Percentiles rank a stretch among this genome's conserved stretches.
Evolutionary conservation across 345 rosid genomes (phyloP).

Genomic region (Geranium brycei): DNA sequence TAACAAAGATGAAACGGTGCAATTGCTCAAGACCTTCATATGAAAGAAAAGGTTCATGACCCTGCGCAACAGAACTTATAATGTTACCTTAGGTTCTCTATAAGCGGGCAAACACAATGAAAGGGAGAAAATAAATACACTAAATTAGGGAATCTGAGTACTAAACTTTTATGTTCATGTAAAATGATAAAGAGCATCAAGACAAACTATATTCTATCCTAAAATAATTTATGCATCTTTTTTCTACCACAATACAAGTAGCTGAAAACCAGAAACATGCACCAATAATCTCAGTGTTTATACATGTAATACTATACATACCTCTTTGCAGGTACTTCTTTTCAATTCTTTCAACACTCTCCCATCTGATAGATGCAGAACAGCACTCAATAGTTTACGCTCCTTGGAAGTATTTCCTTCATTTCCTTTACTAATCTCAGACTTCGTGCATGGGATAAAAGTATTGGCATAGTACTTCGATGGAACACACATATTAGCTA

Average conservation of each 20-base stretch:
- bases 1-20: conserved; percentile 95
- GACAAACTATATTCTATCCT: not conserved
- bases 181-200: not conserved
- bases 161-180: no score
- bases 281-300: not conserved
- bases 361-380: conserved; percentile 25
- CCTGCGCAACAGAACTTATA: conserved; percentile 33
- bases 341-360: conserved; percentile 40
- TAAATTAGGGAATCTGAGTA: not conserved
- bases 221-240: not conserved
- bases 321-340: conserved; percentile 62
- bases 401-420: conserved; percentile 36
- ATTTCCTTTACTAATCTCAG: conserved; percentile 39
- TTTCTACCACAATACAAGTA: not conserved
- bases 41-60: conserved; percentile 80
- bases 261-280: not conserved
- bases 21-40: conserved; percentile 82
- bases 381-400: conserved; percentile 33
- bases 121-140: not conserved
- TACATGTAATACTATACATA: conserved; percentile 13
- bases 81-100: not conserved
- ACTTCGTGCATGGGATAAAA: conserved; percentile 66
- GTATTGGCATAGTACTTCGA: conserved; percentile 61
- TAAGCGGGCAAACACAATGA: conserved; percentile 1
- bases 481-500: conserved; percentile 76